A percentile compares a stretch with the other conserved stretches of the same genome.
phyloP scores from a whole-genome alignment of 306 rosid genomes.

The Corylus avellana region DNA sequence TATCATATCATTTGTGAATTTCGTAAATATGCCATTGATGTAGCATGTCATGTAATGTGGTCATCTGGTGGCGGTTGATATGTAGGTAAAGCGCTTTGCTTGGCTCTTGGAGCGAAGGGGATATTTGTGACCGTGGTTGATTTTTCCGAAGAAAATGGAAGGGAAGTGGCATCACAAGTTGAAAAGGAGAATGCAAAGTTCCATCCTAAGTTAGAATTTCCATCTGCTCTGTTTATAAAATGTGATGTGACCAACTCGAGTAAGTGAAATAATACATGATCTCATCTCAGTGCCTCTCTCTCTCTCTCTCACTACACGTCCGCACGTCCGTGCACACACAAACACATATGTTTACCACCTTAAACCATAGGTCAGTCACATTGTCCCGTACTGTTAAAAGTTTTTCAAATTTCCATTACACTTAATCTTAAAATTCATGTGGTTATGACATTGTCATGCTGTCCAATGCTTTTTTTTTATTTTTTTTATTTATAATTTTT shows the following conservation, averaged over 20 bases:
- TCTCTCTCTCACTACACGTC: neutral
- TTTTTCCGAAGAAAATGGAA: conserved; percentile 74
- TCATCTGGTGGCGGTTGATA: conserved; percentile 23
- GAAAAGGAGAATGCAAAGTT: conserved; percentile 60
- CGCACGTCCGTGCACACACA: neutral
- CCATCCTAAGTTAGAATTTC: conserved; percentile 55
- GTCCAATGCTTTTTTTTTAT: neutral
- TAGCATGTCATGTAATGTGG: neutral
- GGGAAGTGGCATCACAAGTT: conserved; percentile 53
- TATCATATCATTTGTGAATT: neutral
- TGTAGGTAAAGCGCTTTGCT: conserved; percentile 72
- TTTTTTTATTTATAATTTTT: too few species aligned
- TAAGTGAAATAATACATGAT: conserved; percentile 35
- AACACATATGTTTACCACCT: neutral
- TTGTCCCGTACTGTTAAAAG: neutral
- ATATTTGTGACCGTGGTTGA: conserved; percentile 86
- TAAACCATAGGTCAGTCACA: neutral
- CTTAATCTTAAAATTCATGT: neutral
- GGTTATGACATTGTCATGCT: neutral
- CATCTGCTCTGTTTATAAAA: conserved; percentile 60
- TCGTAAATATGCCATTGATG: conserved; percentile 7
- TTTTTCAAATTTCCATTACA: neutral
- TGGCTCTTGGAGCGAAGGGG: conserved; percentile 90
- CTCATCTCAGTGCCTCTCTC: neutral
- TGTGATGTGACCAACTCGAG: conserved; percentile 75